A percentile compares a stretch with the other conserved stretches of the same genome.
phyloP scores from a whole-genome alignment of 345 rosid genomes.

The Syzygium jambos region DNA sequence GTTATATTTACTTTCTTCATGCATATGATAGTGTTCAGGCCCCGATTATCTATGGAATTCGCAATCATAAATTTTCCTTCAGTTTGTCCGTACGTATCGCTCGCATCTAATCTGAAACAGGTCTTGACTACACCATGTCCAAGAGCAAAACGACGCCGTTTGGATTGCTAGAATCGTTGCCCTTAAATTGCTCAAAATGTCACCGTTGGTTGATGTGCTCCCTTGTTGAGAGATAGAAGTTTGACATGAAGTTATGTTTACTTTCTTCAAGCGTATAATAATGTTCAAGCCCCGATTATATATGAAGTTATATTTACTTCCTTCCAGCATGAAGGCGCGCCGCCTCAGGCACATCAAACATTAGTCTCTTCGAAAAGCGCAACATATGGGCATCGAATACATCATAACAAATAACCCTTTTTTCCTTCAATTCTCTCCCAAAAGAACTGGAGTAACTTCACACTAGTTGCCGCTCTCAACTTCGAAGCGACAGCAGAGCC shows the following conservation, averaged over 20 bases:
- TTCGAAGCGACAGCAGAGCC: background rate
- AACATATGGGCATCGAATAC: background rate
- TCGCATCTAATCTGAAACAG: background rate
- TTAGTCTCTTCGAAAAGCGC: background rate
- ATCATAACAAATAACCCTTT: background rate
- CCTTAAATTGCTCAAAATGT: background rate
- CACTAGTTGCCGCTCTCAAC: background rate
- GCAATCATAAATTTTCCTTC: background rate
- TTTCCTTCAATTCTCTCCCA: background rate
- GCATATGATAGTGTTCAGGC: background rate
- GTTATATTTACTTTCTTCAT: background rate
- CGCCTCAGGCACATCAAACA: background rate
- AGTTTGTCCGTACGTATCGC: background rate
- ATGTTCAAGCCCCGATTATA: background rate
- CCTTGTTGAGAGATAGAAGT: background rate
- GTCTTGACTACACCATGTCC: too few relatives aligned
- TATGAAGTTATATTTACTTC: background rate
- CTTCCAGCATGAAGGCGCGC: background rate
- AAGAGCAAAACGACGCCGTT: background rate
- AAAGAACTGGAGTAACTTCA: background rate
- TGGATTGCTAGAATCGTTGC: background rate
- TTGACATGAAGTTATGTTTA: background rate
- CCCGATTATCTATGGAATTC: background rate
- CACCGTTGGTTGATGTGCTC: background rate
- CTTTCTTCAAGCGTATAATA: background rate